Evolutionary conservation across 1,284 basidiomycete species (phyloP), one percentile per base, ranked within the genome.

Genomic region (Rhodotorula sp.): DNA sequence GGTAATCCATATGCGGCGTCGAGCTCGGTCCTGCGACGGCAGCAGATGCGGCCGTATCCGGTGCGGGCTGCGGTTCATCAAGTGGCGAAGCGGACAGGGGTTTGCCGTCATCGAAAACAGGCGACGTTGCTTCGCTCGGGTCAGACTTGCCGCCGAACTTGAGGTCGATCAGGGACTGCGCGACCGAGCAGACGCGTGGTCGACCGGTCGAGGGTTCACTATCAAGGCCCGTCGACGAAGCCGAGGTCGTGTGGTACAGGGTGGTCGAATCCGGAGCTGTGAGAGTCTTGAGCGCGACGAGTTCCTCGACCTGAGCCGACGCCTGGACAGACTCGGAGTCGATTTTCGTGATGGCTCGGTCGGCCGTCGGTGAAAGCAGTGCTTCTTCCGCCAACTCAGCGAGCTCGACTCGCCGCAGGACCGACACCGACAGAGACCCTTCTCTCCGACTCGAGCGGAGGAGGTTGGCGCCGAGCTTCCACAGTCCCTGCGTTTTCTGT

Each of bases 1-100:
- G 76, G 68, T 78, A 78, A 62, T 78, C 77, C 68, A 76, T 71
- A 60, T 78, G 77, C 3, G 77, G 77, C 19, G 69, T 70, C 5
- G 72, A 48, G 5, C 69, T 65, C 6, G 70, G 60, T 2, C 59
- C 62, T 26, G 60, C 45, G 3, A 62, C 49, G 23, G 62, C 48
- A 14, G 58, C 19, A 5, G 64, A 60, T 7, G 28, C 48, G 28
- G 14, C 4, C 19, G 50, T 10, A 16, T 66, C 31, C 14, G 50
- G 45, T 2, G 67, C 26, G 18, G 60, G 47, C 19, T 10, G 38
- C 38, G 38, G 38, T 43, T 48, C 43, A 10, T 47, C 49, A 31
- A 26, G 54, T 52, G 59, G 43, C 5, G 26, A 45, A 19, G 43
- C 52, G 26, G 45, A 28, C 28, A 38, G 48, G 6, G 64, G 60